Evolutionary conservation across 106 monocot species (phyloP).

Genomic region (Platanthera zijinensis): DNA sequence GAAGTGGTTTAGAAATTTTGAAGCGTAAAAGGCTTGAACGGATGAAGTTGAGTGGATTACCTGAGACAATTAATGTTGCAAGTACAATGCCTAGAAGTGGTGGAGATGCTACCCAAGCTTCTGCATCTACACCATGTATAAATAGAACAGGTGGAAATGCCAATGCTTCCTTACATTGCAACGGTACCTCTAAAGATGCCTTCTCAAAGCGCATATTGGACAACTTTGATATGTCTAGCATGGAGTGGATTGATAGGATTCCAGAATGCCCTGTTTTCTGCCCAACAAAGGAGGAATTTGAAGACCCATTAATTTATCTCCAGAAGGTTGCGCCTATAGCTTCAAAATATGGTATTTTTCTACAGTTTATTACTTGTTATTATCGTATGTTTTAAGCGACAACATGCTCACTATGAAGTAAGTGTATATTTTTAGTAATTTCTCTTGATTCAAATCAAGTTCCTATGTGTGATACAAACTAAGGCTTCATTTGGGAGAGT

Average conservation of each 20-base stretch:
- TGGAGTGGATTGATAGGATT: constrained; percentile 83
- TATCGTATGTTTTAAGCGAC: neutral
- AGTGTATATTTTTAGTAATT: neutral
- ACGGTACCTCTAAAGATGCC: constrained; percentile 18
- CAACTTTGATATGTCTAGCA: constrained; percentile 59
- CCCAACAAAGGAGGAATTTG: constrained; percentile 85
- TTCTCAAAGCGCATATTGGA: constrained; percentile 43
- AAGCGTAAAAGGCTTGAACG: constrained; percentile 43
- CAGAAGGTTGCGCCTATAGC: constrained; percentile 70
- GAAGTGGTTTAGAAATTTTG: constrained; percentile 52
- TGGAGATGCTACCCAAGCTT: constrained; percentile 47
- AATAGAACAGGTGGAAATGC: constrained; percentile 25
- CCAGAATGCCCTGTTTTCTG: constrained; percentile 81
- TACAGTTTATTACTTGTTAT: neutral
- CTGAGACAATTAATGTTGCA: constrained; percentile 23
- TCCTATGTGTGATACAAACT: neutral
- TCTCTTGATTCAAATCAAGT: constrained; percentile 1
- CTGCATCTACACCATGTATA: constrained; percentile 34
- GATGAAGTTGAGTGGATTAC: constrained; percentile 18
- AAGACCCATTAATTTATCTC: constrained; percentile 71
- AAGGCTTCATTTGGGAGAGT: no score
- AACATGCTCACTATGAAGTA: neutral
- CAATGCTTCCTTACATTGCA: constrained; percentile 10
- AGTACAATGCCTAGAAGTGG: constrained; percentile 47
- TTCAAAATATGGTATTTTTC: constrained; percentile 63